Evolutionary conservation across 1,284 basidiomycete species (phyloP).

Genomic region (Psilocybe mexicana): DNA sequence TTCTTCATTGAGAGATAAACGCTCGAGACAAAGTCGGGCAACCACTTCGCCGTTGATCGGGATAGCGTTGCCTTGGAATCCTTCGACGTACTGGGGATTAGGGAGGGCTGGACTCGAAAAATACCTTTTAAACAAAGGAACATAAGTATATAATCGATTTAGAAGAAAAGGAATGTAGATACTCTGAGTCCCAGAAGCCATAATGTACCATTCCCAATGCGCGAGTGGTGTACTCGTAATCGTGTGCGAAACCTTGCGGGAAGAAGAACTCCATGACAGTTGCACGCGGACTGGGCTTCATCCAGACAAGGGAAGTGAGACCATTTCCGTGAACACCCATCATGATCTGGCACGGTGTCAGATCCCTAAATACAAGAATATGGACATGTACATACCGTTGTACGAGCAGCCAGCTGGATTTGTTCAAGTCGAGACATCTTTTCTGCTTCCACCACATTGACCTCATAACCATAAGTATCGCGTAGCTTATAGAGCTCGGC

Average conservation of each 20-base stretch:
- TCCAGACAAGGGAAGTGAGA: slow-evolving; percentile 81
- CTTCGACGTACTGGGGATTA: slow-evolving; percentile 47
- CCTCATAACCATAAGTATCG: slow-evolving; percentile 77
- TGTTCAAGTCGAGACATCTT: slow-evolving; percentile 78
- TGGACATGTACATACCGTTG: slow-evolving; percentile 59
- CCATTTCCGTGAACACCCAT: slow-evolving; percentile 90
- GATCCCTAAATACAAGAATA: background rate
- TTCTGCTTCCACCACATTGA: slow-evolving; percentile 84
- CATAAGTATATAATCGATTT: background rate
- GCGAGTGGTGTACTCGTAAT: slow-evolving; percentile 82
- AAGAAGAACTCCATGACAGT: slow-evolving; percentile 91
- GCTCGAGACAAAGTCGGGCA: slow-evolving; percentile 46
- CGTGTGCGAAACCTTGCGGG: slow-evolving; percentile 81
- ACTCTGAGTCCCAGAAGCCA: slow-evolving; percentile 72
- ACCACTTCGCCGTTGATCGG: slow-evolving; percentile 53
- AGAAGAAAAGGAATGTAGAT: slow-evolving; percentile 17
- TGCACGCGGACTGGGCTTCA: slow-evolving; percentile 72
- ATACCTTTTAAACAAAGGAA: slow-evolving; percentile 32
- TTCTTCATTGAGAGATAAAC: slow-evolving; percentile 42
- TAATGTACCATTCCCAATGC: slow-evolving; percentile 84
- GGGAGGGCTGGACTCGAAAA: slow-evolving; percentile 54
- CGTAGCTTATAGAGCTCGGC: slow-evolving; percentile 62
- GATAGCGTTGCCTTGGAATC: slow-evolving; percentile 57
- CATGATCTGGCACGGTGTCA: slow-evolving; percentile 58
- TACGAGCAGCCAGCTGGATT: slow-evolving; percentile 72